Base-by-base conservation (phyloP, 805 yeast species). In the Candida nonsorbophila region DNA sequence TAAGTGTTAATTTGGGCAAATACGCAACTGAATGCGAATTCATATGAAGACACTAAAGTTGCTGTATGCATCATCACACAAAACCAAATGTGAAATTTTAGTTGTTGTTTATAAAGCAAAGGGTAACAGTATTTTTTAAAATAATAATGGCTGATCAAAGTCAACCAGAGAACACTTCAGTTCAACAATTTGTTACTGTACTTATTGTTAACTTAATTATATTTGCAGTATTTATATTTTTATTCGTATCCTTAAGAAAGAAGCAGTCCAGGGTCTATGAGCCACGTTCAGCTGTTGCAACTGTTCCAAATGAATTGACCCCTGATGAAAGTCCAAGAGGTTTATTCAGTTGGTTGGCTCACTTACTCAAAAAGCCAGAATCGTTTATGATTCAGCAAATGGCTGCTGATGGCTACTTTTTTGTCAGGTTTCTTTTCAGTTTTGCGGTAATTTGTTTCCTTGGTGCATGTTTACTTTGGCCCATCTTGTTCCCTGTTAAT, bases 391-490 rank as follows among this genome's bases (percentile, higher is more conserved):
- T 84, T 43, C 88, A 82, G 55, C 79, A 79, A 38, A 62, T 79
- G 21, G 84, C 88, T 30, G 52, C 77, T 18, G 94, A 84, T 55
- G 92, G 92, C 2, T 84, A 79, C 51, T 77, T 84, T 49, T 83
- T 77, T 49, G 53, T 81, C 29, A 67, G 94, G 38, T 83, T 72
- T 45, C 45, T 84, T 32, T 68, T 73, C 24, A 69, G 76, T 16
- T 75, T 79, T 37, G 67, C 69, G 4, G 40, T 65, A 7, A 37
- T 80, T 21, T 74, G 79, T 19, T 38, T 77, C 7, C 16, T 75
- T 5, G 78, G 78, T 2, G 72, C 77, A 28, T 29, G 74, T 8
- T 41, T 81, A 14, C 41, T 77, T 14, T 76, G 83, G 72, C 88
- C 88, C 19, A 66, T 84, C 29, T 58, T 84, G 30, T 68, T 84